These are phyloP conservation scores for Cystobasidium tubakii DNA, from an alignment of 768 basidiomycete genomes.

Conservation along the genomic window DNA sequence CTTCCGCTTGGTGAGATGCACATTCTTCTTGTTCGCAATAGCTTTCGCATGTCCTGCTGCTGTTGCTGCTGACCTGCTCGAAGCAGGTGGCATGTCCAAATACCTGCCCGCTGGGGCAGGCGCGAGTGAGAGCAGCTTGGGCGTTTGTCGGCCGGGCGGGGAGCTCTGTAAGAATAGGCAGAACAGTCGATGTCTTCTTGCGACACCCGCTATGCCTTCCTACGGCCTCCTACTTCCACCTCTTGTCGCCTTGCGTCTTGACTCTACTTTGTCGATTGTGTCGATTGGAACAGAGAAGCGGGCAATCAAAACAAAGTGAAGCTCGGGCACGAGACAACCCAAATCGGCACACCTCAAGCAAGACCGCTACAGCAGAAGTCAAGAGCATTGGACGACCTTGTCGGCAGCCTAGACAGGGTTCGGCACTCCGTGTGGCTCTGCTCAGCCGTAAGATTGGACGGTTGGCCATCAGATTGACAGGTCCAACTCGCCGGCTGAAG, in stretches of 20 bases:
- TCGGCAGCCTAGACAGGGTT: no score
- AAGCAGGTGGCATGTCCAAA: constrained; percentile 4
- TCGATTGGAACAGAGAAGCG: constrained; percentile 5
- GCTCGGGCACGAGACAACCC: not conserved
- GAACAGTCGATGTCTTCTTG: not conserved
- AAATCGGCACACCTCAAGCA: no score
- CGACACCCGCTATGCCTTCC: not conserved
- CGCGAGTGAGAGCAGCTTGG: not conserved
- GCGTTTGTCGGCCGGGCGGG: not conserved
- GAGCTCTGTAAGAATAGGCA: not conserved
- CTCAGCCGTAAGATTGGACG: no score
- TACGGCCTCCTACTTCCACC: not conserved
- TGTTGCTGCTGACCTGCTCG: constrained; percentile 3
- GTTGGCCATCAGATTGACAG: no score
- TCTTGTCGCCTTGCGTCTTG: not conserved
- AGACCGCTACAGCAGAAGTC: no score
- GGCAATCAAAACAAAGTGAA: constrained; percentile 9
- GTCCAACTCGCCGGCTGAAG: no score
- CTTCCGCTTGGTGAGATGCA: not conserved
- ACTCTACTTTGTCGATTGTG: not conserved
- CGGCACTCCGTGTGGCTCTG: no score
- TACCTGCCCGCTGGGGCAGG: not conserved
- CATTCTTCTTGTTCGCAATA: not conserved
- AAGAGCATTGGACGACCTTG: no score
- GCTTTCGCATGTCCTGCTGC: not conserved